Evolutionary conservation across 176 grass and related monocot species (phyloP).

Genomic region (Aechmea fasciata): DNA sequence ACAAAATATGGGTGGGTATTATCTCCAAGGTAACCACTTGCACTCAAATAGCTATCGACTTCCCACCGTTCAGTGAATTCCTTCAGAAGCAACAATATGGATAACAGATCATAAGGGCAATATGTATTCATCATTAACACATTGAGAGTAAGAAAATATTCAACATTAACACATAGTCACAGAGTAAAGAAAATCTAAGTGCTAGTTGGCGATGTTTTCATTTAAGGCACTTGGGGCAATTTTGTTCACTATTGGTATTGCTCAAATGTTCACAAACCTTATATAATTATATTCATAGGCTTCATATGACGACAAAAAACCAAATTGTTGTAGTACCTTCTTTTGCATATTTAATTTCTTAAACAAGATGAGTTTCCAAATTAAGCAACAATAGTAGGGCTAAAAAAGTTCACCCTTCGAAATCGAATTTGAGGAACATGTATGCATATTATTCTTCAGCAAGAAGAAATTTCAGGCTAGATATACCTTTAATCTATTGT

Average conservation of each 20-base stretch:
- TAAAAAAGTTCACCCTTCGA: too few relatives aligned
- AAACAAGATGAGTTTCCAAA: too few relatives aligned
- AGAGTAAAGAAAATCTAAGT: not conserved
- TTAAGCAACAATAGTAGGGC: too few relatives aligned
- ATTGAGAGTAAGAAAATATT: not conserved
- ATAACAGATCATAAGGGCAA: slow-evolving; percentile 18
- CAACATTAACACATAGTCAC: not conserved
- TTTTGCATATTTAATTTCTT: too few relatives aligned
- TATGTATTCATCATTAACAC: not conserved
- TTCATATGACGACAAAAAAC: too few relatives aligned
- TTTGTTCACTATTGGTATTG: too few relatives aligned
- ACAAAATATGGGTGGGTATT: slow-evolving; percentile 88
- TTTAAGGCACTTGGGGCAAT: too few relatives aligned
- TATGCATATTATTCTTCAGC: not conserved
- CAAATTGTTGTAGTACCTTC: too few relatives aligned
- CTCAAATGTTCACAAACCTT: too few relatives aligned
- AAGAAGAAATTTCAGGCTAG: not conserved
- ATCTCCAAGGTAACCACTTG: slow-evolving; percentile 91
- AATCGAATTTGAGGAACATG: too few relatives aligned
- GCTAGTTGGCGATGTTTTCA: too few relatives aligned
- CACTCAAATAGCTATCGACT: slow-evolving; percentile 78
- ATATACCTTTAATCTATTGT: slow-evolving; percentile 92
- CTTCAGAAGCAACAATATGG: slow-evolving; percentile 26
- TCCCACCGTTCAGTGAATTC: slow-evolving; percentile 96
- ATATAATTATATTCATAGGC: too few relatives aligned